phyloP scores from a whole-genome alignment of 495 filamentous ascomycete species.

The Lepidopterella palustris region DNA sequence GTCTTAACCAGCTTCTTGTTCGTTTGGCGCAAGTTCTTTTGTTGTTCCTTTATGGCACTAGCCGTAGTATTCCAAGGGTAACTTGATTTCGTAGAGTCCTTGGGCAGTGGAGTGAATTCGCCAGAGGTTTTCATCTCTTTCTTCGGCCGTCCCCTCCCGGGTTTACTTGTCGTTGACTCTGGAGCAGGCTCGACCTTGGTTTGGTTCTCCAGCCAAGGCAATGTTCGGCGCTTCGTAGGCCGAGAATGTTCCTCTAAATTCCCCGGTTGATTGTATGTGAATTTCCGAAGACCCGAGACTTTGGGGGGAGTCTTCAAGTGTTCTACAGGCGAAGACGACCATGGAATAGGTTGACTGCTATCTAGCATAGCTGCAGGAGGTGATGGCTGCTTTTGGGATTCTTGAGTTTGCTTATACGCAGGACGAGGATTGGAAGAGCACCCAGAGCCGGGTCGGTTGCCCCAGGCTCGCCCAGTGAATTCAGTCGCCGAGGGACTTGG shows the following conservation, averaged over 20 bases:
- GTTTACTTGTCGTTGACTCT: slow-evolving; percentile 25
- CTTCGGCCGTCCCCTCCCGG: slow-evolving; percentile 31
- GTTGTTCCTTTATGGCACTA: slow-evolving; percentile 74
- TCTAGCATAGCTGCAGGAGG: slow-evolving; percentile 23
- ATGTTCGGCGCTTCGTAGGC: slow-evolving; percentile 46
- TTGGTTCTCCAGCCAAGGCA: slow-evolving; percentile 48
- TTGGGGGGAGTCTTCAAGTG: slow-evolving; percentile 41
- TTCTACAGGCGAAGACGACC: slow-evolving; percentile 58
- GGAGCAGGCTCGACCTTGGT: slow-evolving; percentile 24
- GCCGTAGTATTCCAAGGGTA: slow-evolving; percentile 73
- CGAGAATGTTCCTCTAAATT: slow-evolving; percentile 4
- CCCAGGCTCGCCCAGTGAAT: not conserved
- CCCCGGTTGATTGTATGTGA: not conserved
- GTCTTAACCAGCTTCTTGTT: slow-evolving; percentile 53
- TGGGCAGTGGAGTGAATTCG: slow-evolving; percentile 36
- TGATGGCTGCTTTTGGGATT: slow-evolving; percentile 31
- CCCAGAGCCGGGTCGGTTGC: slow-evolving; percentile 9
- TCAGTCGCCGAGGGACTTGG: not conserved
- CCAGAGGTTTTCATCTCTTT: slow-evolving; percentile 21
- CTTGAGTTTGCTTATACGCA: slow-evolving; percentile 9
- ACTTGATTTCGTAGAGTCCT: slow-evolving; percentile 36
- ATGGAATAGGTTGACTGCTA: slow-evolving; percentile 53
- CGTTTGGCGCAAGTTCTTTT: slow-evolving; percentile 62
- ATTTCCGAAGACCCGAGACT: not conserved
- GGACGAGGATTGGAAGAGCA: slow-evolving; percentile 31